phyloP scores from a whole-genome alignment of 2,329 filamentous ascomycete genomes.

The Truncatella angustata region DNA sequence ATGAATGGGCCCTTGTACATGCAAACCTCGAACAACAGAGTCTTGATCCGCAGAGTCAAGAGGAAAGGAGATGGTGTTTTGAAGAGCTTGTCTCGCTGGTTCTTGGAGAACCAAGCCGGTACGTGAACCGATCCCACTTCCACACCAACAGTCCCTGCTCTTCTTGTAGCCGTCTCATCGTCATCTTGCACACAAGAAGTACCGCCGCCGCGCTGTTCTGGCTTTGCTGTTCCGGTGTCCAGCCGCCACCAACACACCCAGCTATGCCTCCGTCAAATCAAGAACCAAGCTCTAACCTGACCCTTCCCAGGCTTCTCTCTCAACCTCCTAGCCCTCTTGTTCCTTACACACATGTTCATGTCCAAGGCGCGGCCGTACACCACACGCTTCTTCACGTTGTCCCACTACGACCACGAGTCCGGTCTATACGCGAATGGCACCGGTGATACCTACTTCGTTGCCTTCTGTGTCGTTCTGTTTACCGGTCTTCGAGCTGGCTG shows the following conservation, averaged over 20 bases:
- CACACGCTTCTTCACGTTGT: constrained; percentile 84
- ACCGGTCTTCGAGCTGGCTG: constrained; percentile 79
- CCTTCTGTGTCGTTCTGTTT: constrained; percentile 78
- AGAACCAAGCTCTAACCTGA: neutral
- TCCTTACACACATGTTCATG: constrained; percentile 78
- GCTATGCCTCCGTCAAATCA: neutral
- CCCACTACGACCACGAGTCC: constrained; percentile 71
- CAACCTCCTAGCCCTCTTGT: constrained; percentile 80
- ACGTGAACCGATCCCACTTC: constrained; percentile 32
- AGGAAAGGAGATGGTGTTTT: constrained; percentile 61
- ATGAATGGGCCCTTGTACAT: constrained; percentile 59
- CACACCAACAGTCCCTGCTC: too few species aligned
- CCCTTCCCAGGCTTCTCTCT: constrained; percentile 68
- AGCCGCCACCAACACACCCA: neutral
- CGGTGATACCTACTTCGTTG: constrained; percentile 76
- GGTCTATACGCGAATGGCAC: constrained; percentile 73
- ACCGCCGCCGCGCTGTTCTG: too few species aligned
- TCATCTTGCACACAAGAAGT: too few species aligned
- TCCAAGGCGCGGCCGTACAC: constrained; percentile 77
- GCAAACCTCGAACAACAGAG: constrained; percentile 52
- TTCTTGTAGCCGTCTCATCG: too few species aligned
- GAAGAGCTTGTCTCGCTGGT: constrained; percentile 63
- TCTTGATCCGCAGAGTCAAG: constrained; percentile 56
- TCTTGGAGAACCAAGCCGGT: constrained; percentile 81
- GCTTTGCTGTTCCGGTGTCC: neutral